These are phyloP conservation scores for Grifola frondosa DNA, from an alignment of 1,284 basidiomycete genomes.

Conservation along the genomic window DNA sequence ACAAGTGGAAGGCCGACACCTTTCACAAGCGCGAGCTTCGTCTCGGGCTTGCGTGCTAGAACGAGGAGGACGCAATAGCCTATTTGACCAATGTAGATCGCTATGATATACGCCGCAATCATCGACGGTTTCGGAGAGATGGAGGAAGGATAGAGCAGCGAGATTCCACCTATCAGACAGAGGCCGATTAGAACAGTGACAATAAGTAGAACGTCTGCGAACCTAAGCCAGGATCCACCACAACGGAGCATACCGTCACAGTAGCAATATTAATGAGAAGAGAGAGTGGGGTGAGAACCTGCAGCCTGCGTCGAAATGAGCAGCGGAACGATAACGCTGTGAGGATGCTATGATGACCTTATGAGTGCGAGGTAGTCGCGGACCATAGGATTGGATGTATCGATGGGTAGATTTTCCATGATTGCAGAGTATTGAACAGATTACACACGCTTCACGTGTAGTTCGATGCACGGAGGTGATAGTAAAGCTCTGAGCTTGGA, in stretches of 20 bases:
- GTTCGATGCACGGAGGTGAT: too few relatives aligned
- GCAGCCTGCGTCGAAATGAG: constrained; percentile 44
- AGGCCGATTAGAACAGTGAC: background rate
- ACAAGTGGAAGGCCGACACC: constrained; percentile 80
- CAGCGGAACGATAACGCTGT: background rate
- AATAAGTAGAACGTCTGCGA: constrained; percentile 12
- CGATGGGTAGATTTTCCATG: constrained; percentile 31
- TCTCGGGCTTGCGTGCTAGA: constrained; percentile 69
- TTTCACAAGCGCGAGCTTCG: constrained; percentile 73
- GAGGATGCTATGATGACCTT: constrained; percentile 10
- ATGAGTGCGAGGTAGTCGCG: constrained; percentile 33
- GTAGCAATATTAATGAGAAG: constrained; percentile 69
- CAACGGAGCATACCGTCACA: constrained; percentile 52
- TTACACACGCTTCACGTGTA: too few relatives aligned
- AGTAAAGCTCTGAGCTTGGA: too few relatives aligned
- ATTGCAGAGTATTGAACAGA: constrained; percentile 8
- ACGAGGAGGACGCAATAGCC: constrained; percentile 82
- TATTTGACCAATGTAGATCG: constrained; percentile 63
- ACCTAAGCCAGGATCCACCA: constrained; percentile 58
- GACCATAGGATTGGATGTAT: constrained; percentile 31
- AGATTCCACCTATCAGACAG: constrained; percentile 48
- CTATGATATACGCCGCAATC: constrained; percentile 65
- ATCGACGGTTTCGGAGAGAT: constrained; percentile 69
- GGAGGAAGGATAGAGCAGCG: constrained; percentile 61
- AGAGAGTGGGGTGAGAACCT: constrained; percentile 78